phyloP scores from a whole-genome alignment of 164 flowering plant genomes.

The Protea cynaroides region DNA sequence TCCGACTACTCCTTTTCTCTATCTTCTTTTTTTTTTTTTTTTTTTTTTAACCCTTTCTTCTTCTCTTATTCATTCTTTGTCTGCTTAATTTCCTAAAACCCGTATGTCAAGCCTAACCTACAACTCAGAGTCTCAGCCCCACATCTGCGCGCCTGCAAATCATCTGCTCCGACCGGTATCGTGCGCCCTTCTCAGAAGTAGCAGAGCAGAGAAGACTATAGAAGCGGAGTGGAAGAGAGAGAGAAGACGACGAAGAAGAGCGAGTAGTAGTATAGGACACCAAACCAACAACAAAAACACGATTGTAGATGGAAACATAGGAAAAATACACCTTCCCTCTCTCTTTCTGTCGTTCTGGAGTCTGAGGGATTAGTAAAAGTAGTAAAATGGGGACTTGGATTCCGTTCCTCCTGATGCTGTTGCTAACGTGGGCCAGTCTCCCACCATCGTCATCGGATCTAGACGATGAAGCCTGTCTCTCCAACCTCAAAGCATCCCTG shows the following conservation, averaged over 20 bases:
- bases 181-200: conserved; percentile 1
- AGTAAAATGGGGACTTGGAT: conserved; percentile 4
- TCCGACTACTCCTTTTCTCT: too few species aligned
- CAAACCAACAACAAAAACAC: too few species aligned
- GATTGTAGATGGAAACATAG: too few species aligned
- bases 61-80: too few species aligned
- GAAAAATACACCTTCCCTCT: too few species aligned
- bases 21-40: too few species aligned
- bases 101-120: too few species aligned
- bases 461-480: conserved; percentile 65
- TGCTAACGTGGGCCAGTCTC: conserved; percentile 2
- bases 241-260: background rate
- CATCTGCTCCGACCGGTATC: background rate
- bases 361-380: too few species aligned
- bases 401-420: background rate
- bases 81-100: too few species aligned
- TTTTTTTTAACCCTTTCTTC: too few species aligned
- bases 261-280: too few species aligned
- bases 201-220: background rate
- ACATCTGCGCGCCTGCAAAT: background rate
- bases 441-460: conserved; percentile 44
- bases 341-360: too few species aligned
- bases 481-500: conserved; percentile 41
- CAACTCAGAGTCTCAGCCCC: background rate
- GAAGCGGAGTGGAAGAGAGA: background rate